phyloP scores from a whole-genome alignment of 352 stramenopile species.

The Phytophthora capsici region DNA sequence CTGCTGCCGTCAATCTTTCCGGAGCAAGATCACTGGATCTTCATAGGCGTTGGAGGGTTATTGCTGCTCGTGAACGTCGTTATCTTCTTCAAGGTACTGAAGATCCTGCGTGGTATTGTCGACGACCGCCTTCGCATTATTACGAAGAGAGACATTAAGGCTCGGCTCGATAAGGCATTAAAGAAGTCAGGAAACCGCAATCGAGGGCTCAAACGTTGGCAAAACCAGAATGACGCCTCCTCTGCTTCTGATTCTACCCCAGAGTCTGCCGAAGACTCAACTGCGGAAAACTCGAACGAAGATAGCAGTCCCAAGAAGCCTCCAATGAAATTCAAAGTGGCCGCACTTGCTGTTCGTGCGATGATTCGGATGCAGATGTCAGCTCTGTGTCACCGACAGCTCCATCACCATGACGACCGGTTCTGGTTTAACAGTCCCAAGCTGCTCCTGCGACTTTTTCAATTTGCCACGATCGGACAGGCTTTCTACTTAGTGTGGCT shows the following conservation, averaged over 20 bases:
- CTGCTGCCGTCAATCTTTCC: slow-evolving; percentile 74
- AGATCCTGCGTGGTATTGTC: slow-evolving; percentile 82
- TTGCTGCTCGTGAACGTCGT: slow-evolving; percentile 74
- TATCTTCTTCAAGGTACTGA: slow-evolving; percentile 88
- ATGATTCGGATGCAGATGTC: slow-evolving; percentile 90
- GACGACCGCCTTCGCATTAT: slow-evolving; percentile 82
- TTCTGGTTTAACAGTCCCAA: slow-evolving; percentile 86
- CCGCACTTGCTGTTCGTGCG: slow-evolving; percentile 67
- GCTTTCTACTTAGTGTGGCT: slow-evolving; percentile 90
- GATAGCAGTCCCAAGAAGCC: slow-evolving; percentile 25
- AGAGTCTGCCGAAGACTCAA: slow-evolving; percentile 22
- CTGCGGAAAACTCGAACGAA: slow-evolving; percentile 21
- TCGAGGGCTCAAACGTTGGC: slow-evolving; percentile 4
- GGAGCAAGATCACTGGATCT: slow-evolving; percentile 75
- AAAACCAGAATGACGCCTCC: background rate
- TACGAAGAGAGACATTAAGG: slow-evolving; percentile 68
- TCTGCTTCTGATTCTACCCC: slow-evolving; percentile 16
- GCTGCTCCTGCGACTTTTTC: slow-evolving; percentile 79
- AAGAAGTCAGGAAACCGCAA: slow-evolving; percentile 14
- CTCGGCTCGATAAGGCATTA: slow-evolving; percentile 37
- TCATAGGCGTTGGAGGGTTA: slow-evolving; percentile 61
- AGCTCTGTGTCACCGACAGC: slow-evolving; percentile 80
- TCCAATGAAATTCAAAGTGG: slow-evolving; percentile 54
- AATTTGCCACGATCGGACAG: slow-evolving; percentile 88
- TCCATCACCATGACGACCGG: slow-evolving; percentile 81